Percentiles rank a stretch among this genome's conserved stretches.
Conservation (phyloP, 768 basidiomycete species). For the Lanmaoa pseudosensibilis region DNA sequence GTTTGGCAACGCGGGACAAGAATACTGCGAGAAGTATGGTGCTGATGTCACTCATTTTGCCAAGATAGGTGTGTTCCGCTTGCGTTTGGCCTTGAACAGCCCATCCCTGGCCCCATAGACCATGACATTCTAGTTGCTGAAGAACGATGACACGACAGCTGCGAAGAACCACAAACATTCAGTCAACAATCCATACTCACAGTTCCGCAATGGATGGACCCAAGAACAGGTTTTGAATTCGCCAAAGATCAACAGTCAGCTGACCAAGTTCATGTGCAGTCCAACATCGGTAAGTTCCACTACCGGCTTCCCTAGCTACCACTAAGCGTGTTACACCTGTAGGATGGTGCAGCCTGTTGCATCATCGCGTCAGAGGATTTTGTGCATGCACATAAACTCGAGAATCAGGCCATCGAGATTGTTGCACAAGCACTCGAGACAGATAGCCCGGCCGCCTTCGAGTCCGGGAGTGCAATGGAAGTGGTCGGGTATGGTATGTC, state of each 20-base stretch:
- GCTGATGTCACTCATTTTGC: conserved; percentile 67
- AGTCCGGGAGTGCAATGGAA: conserved; percentile 72
- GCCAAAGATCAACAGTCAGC: conserved; percentile 65
- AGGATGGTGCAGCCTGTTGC: conserved; percentile 78
- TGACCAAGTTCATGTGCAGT: conserved; percentile 86
- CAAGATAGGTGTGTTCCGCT: conserved; percentile 58
- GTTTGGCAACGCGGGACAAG: conserved; percentile 71
- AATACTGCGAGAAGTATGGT: conserved; percentile 77
- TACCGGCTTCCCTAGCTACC: not conserved
- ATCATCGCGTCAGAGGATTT: conserved; percentile 79
- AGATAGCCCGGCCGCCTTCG: conserved; percentile 64
- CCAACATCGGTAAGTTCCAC: conserved; percentile 63
- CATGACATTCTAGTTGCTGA: conserved; percentile 3
- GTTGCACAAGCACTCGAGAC: conserved; percentile 65
- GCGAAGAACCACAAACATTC: conserved; percentile 86
- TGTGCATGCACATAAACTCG: conserved; percentile 65
- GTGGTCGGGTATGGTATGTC: conserved; percentile 82
- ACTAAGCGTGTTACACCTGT: not conserved
- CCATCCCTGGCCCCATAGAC: not conserved
- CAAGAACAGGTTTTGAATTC: conserved; percentile 67
- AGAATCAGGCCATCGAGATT: conserved; percentile 88
- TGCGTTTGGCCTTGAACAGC: not conserved
- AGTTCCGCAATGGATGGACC: conserved; percentile 79
- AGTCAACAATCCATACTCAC: conserved; percentile 80
- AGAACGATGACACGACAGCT: conserved; percentile 40